Evolutionary conservation across 176 grass and related monocot species (phyloP).

Genomic region (Bothriochloa decipiens): DNA sequence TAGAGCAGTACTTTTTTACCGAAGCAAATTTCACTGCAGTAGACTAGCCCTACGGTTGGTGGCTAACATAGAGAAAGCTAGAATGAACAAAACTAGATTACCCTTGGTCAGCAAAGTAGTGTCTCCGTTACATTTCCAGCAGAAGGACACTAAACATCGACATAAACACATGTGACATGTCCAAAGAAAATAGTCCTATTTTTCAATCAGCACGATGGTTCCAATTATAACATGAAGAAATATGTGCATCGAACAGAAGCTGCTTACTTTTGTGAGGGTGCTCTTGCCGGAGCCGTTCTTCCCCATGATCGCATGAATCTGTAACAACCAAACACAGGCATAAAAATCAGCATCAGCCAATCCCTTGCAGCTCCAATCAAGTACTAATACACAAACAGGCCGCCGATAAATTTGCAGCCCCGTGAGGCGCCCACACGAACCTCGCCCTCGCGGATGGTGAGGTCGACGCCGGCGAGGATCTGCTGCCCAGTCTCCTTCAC

Average conservation of each 20-base stretch:
- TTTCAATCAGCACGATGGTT: neutral
- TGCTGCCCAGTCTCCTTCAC: conserved; percentile 60
- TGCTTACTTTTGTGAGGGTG: conserved; percentile 84
- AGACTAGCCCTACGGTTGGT: neutral
- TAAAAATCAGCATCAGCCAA: conserved; percentile 28
- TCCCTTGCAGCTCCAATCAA: neutral
- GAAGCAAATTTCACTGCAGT: neutral
- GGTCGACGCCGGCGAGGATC: conserved; percentile 72
- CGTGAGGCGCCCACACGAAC: conserved; percentile 38
- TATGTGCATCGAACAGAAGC: conserved; percentile 2
- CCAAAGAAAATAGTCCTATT: neutral
- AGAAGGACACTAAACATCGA: neutral
- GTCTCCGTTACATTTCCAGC: neutral
- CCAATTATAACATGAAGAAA: neutral
- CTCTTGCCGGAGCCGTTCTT: conserved; percentile 96
- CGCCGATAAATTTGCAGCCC: neutral
- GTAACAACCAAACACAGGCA: conserved; percentile 29
- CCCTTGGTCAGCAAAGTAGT: neutral
- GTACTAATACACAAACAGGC: neutral
- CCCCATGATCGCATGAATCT: conserved; percentile 96
- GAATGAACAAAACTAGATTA: neutral
- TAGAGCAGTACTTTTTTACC: neutral
- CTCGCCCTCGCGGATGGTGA: conserved; percentile 81
- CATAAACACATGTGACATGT: neutral
- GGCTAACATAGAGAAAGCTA: neutral